These are phyloP conservation scores for Peronospora tabacina DNA, from an alignment of 352 stramenopile genomes.

Conservation along the genomic window DNA sequence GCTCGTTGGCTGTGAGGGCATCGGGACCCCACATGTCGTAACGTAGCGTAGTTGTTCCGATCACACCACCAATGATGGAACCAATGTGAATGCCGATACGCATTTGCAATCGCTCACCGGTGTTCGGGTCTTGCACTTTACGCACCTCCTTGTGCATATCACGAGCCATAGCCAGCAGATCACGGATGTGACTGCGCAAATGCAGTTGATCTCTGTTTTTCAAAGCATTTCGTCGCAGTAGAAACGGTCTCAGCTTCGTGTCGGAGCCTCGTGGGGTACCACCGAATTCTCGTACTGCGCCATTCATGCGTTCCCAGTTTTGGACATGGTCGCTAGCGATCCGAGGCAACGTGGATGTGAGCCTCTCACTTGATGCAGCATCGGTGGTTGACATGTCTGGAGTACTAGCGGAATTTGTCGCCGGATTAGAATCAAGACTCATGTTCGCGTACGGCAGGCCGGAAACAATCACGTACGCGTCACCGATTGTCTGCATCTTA, in stretches of 20 bases:
- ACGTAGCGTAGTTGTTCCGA: constrained; percentile 77
- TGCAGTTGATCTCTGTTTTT: constrained; percentile 83
- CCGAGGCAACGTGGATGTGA: constrained; percentile 7
- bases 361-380: background rate
- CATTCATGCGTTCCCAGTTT: constrained; percentile 27
- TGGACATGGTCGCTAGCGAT: constrained; percentile 50
- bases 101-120: constrained; percentile 76
- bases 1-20: constrained; percentile 74
- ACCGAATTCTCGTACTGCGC: constrained; percentile 1
- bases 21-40: constrained; percentile 87
- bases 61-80: constrained; percentile 84
- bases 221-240: constrained; percentile 48
- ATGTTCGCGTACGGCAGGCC: constrained; percentile 83
- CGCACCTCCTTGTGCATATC: constrained; percentile 85
- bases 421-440: constrained; percentile 56
- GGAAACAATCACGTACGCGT: constrained; percentile 89
- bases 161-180: constrained; percentile 69
- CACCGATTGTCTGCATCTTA: constrained; percentile 91
- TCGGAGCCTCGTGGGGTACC: constrained; percentile 7
- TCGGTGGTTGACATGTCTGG: constrained; percentile 20
- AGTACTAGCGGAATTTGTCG: constrained; percentile 17
- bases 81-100: constrained; percentile 84
- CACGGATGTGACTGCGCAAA: constrained; percentile 69
- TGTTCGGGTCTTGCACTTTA: constrained; percentile 81
- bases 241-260: constrained; percentile 17